A percentile compares a stretch with the other conserved stretches of the same genome.
Conservation (phyloP, 2,329 filamentous ascomycete species). For the Hansfordia pulvinata region DNA sequence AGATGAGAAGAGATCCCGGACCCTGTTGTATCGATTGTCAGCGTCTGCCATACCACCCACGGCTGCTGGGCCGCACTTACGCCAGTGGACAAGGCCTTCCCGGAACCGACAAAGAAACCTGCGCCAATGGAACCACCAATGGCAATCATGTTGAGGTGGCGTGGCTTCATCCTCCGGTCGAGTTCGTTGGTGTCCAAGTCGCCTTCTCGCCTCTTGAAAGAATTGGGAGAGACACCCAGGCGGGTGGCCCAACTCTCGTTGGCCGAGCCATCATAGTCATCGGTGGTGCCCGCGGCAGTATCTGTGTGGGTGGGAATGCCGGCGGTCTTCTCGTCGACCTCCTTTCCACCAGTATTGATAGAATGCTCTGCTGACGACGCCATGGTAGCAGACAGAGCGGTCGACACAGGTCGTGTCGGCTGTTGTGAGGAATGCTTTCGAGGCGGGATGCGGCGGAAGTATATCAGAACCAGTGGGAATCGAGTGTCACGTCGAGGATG, state of each 20-base stretch:
- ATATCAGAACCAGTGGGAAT: too few species aligned
- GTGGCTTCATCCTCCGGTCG: conserved; percentile 28
- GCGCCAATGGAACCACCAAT: conserved; percentile 44
- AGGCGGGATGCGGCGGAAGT: too few species aligned
- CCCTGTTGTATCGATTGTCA: conserved; percentile 12
- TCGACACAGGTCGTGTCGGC: too few species aligned
- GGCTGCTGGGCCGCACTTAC: conserved; percentile 16
- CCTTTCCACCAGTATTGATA: too few species aligned
- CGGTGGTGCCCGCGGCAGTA: too few species aligned
- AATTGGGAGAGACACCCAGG: conserved; percentile 24
- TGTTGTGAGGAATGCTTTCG: too few species aligned
- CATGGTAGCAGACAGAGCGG: too few species aligned
- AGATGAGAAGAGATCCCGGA: conserved; percentile 28
- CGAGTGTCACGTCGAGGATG: too few species aligned
- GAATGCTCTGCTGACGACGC: too few species aligned
- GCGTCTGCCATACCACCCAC: conserved; percentile 4
- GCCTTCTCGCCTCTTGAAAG: conserved; percentile 25
- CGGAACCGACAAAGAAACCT: conserved; percentile 48
- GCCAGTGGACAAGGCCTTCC: conserved; percentile 32
- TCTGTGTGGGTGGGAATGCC: too few species aligned
- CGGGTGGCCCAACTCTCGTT: conserved; percentile 20
- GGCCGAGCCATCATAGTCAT: neutral
- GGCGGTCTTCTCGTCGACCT: too few species aligned
- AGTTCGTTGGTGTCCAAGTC: conserved; percentile 20
- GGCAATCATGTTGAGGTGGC: conserved; percentile 38